These are phyloP conservation scores for Silene latifolia DNA, from an alignment of 148 eudicot genomes.

Conservation along the genomic window DNA sequence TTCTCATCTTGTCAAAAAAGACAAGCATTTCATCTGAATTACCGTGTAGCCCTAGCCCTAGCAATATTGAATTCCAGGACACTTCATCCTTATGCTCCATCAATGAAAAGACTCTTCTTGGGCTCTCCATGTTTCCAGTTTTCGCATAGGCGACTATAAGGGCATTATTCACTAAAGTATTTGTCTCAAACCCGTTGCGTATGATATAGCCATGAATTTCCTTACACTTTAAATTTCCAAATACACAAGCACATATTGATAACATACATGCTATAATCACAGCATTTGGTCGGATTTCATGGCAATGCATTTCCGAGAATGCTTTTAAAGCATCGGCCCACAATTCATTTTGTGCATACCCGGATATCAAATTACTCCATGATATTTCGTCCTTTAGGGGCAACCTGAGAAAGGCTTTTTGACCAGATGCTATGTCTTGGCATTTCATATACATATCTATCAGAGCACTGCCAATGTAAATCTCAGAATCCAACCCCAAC, in stretches of 20 bases:
- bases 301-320: conserved; percentile 31
- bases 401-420: conserved; percentile 30
- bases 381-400: conserved; percentile 29
- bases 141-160: conserved; percentile 38
- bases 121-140: conserved; percentile 35
- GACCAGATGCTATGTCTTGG: conserved; percentile 19
- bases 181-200: conserved; percentile 26
- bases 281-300: conserved; percentile 29
- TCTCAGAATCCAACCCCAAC: conserved; percentile 37
- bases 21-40: conserved; percentile 25
- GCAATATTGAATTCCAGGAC: conserved; percentile 45
- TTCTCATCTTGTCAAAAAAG: conserved; percentile 33
- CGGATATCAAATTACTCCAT: conserved; percentile 41
- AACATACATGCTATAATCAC: conserved; percentile 33
- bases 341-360: conserved; percentile 33
- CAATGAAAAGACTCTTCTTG: conserved; percentile 28
- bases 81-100: conserved; percentile 39
- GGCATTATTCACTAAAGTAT: conserved; percentile 32
- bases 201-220: conserved; percentile 34
- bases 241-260: conserved; percentile 18
- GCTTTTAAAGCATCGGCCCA: conserved; percentile 25
- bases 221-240: conserved; percentile 27
- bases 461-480: conserved; percentile 40
- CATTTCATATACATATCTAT: conserved; percentile 44
- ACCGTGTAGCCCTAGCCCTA: conserved; percentile 40